Evolutionary conservation across 257 asterid genomes (phyloP).

Genomic region (Striga asiatica): DNA sequence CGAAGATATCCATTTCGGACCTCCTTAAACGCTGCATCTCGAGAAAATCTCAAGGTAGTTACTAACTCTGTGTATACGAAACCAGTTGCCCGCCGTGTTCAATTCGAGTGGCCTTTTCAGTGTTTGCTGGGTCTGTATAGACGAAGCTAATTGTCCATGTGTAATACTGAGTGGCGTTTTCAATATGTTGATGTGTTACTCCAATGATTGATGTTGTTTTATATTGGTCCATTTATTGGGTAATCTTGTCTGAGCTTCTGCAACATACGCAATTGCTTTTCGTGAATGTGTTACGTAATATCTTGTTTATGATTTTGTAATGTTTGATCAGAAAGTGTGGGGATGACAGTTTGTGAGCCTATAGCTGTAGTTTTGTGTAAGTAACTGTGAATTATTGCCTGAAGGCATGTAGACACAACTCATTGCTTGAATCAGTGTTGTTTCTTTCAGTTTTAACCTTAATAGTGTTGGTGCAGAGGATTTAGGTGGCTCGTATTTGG

Average conservation of each 20-base stretch:
- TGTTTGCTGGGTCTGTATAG: too few relatives aligned
- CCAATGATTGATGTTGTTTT: too few relatives aligned
- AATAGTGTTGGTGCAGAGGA: conserved; percentile 24
- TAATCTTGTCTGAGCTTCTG: too few relatives aligned
- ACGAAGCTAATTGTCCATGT: too few relatives aligned
- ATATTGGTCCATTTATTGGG: too few relatives aligned
- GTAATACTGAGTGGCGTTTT: background rate
- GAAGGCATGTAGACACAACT: background rate
- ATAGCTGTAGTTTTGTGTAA: background rate
- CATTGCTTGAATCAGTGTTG: background rate
- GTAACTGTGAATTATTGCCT: background rate
- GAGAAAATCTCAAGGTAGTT: conserved; percentile 22
- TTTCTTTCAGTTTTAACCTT: background rate
- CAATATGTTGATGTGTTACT: too few relatives aligned
- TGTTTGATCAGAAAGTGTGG: background rate
- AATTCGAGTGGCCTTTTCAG: too few relatives aligned
- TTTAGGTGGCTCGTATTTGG: conserved; percentile 46
- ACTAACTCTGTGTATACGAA: background rate
- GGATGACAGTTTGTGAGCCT: background rate
- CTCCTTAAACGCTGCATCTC: conserved; percentile 57
- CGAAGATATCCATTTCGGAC: conserved; percentile 43
- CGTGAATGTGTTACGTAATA: background rate
- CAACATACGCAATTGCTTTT: too few relatives aligned
- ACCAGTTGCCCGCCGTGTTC: too few relatives aligned
- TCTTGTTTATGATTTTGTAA: background rate